Evolutionary conservation across 2,329 filamentous ascomycete species (phyloP).

Genomic region (Claviceps pazoutovae): DNA sequence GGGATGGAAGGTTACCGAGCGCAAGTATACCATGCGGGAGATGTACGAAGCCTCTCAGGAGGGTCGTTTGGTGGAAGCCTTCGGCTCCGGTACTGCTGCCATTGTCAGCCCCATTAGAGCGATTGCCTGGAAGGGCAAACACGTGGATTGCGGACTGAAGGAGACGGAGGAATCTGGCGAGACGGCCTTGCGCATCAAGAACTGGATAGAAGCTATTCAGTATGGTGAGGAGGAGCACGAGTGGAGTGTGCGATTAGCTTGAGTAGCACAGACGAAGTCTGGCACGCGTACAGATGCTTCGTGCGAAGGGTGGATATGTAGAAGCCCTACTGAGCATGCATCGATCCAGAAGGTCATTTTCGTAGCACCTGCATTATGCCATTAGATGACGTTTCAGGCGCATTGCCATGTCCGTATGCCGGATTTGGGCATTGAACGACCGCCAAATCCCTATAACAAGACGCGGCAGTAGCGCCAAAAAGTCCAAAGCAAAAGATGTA

Average conservation of each 20-base stretch:
- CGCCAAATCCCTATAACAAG: neutral
- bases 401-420: neutral
- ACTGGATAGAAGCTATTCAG: slow-evolving; percentile 91
- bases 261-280: neutral
- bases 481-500: slow-evolving; percentile 11
- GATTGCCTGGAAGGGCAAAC: slow-evolving; percentile 75
- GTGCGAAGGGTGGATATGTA: neutral
- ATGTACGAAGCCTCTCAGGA: slow-evolving; percentile 69
- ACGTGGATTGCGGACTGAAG: slow-evolving; percentile 71
- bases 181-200: slow-evolving; percentile 75
- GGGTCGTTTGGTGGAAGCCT: slow-evolving; percentile 80
- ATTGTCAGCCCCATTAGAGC: slow-evolving; percentile 81
- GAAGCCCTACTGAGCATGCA: neutral
- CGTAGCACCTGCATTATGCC: neutral
- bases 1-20: slow-evolving; percentile 79
- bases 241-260: slow-evolving; percentile 57
- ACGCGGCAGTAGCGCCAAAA: neutral
- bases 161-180: slow-evolving; percentile 77
- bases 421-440: neutral
- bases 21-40: slow-evolving; percentile 85
- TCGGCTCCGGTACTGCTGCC: slow-evolving; percentile 85
- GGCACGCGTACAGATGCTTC: neutral
- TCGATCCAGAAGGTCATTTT: neutral
- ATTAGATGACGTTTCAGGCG: too few species aligned
- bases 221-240: slow-evolving; percentile 86